Percentiles rank a stretch among this genome's conserved stretches.
Conservation (phyloP, 305 asterid species). For the Solanum aculeatissimum region DNA sequence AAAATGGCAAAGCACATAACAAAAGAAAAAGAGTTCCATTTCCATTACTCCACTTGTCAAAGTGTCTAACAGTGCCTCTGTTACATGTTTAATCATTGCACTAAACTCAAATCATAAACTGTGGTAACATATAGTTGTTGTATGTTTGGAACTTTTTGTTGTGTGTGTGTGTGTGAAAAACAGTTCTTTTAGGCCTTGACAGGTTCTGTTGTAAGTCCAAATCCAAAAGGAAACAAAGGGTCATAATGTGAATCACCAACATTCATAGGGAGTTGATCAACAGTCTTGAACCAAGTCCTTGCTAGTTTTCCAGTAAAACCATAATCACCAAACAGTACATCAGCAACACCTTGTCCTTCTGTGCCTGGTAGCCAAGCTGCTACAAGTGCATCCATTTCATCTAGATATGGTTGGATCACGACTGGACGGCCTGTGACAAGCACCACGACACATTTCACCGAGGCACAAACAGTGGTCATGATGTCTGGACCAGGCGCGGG, state of each 20-base stretch:
- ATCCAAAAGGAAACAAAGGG: conserved; percentile 45
- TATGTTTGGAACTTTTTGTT: neutral
- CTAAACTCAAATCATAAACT: neutral
- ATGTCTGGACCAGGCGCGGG: conserved; percentile 24
- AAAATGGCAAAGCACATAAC: too few relatives aligned
- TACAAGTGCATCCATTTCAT: conserved; percentile 39
- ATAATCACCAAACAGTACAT: conserved; percentile 45
- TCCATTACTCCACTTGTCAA: neutral
- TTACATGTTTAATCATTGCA: neutral
- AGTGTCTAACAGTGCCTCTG: neutral
- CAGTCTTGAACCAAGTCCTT: conserved; percentile 50
- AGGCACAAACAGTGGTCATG: conserved; percentile 35
- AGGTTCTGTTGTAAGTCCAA: conserved; percentile 31
- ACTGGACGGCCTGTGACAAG: conserved; percentile 48
- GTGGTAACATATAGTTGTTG: neutral
- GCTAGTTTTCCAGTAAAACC: conserved; percentile 49
- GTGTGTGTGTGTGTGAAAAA: neutral
- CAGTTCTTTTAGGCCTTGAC: neutral
- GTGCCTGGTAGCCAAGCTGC: conserved; percentile 67
- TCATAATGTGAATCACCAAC: conserved; percentile 40
- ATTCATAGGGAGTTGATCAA: conserved; percentile 60
- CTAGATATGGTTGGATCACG: conserved; percentile 36
- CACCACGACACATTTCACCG: conserved; percentile 36
- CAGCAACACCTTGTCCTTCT: conserved; percentile 58
- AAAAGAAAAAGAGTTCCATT: neutral